These are phyloP conservation scores for Terfezia claveryi DNA, from an alignment of 495 filamentous ascomycete genomes.

Conservation along the genomic window DNA sequence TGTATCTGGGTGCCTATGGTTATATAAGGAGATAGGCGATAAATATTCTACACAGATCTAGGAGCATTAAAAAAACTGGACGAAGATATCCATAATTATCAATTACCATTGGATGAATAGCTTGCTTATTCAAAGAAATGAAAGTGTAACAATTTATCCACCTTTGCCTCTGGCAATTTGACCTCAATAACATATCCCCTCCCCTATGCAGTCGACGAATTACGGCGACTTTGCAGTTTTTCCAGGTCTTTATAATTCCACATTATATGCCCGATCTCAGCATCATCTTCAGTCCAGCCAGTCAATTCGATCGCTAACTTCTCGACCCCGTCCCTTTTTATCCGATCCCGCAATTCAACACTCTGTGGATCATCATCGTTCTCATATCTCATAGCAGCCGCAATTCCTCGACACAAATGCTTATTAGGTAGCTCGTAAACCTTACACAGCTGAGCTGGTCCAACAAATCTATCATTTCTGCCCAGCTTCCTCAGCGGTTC, in stretches of 20 bases:
- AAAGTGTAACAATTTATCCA: no score
- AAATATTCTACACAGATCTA: no score
- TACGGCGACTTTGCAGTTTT: not conserved
- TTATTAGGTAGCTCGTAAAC: conserved; percentile 12
- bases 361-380: conserved; percentile 16
- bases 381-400: conserved; percentile 14
- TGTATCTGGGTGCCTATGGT: no score
- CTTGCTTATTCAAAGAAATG: no score
- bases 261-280: conserved; percentile 9
- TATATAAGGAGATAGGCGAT: no score
- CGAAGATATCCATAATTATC: no score
- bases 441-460: conserved; percentile 29
- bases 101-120: no score
- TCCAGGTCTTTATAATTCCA: conserved; percentile 14
- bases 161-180: no score
- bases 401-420: conserved; percentile 15
- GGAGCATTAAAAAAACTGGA: no score
- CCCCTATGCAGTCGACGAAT: no score
- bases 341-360: conserved; percentile 9
- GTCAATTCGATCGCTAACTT: conserved; percentile 11
- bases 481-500: conserved; percentile 81
- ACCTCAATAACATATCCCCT: no score
- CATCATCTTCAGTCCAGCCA: conserved; percentile 7
- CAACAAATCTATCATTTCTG: conserved; percentile 86
- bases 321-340: conserved; percentile 5